A percentile compares a stretch with the other conserved stretches of the same genome.
phyloP scores from a whole-genome alignment of 1,139 yeast species.

The Lodderomyces jiufengensis region DNA sequence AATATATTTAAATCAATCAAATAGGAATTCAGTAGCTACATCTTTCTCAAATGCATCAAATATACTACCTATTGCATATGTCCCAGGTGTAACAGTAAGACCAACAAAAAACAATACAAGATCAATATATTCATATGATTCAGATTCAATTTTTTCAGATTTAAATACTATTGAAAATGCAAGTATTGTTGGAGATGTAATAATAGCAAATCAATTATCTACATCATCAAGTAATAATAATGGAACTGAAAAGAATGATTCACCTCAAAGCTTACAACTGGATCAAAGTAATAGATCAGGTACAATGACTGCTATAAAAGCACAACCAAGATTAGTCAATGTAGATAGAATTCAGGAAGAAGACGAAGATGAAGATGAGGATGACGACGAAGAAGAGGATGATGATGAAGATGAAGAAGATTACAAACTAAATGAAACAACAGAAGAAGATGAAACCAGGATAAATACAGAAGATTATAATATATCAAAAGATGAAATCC shows the following conservation, averaged over 20 bases:
- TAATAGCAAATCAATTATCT: slow-evolving; percentile 18
- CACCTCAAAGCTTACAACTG: neutral
- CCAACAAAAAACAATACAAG: slow-evolving; percentile 47
- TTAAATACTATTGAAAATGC: slow-evolving; percentile 51
- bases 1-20: slow-evolving; percentile 24
- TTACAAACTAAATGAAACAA: slow-evolving; percentile 12
- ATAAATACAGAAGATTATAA: no score
- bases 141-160: slow-evolving; percentile 52
- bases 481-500: no score
- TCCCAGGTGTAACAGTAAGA: slow-evolving; percentile 86
- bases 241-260: slow-evolving; percentile 14
- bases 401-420: slow-evolving; percentile 12
- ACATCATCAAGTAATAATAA: neutral
- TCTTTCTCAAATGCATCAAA: slow-evolving; percentile 75
- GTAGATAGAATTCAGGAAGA: slow-evolving; percentile 52
- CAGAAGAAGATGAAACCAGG: slow-evolving; percentile 23
- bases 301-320: slow-evolving; percentile 68
- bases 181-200: slow-evolving; percentile 50
- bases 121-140: slow-evolving; percentile 46
- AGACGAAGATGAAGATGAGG: slow-evolving; percentile 41
- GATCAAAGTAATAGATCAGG: slow-evolving; percentile 9
- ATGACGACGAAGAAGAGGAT: slow-evolving; percentile 17
- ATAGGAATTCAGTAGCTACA: slow-evolving; percentile 49
- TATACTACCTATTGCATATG: slow-evolving; percentile 88
- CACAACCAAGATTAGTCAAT: slow-evolving; percentile 62